Evolutionary conservation across 2,329 filamentous ascomycete genomes (phyloP), one percentile per base, ranked within the genome.

Genomic region (Gnomoniopsis sp.): DNA sequence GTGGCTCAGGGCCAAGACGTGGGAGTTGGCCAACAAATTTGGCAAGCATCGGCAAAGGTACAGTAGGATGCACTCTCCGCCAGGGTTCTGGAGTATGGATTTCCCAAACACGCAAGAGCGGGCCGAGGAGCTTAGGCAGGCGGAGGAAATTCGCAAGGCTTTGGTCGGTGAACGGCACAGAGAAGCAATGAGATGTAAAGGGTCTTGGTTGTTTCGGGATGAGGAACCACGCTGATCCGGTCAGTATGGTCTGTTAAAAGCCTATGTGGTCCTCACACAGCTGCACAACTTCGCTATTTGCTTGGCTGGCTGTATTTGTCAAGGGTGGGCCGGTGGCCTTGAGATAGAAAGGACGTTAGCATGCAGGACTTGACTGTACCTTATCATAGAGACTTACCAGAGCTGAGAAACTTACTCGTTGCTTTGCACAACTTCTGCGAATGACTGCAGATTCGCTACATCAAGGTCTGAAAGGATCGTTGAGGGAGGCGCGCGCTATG

Each of bases 21-120:
- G 85, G 68, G 79, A 87, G 51, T 76, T 96, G 63, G 89, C 93
- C 1, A 87, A 93, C 67, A 82, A 84, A 62, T 86, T 85, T 70
- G 92, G 92, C 6, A 91, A 82, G 69, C 93, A 97, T 72, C 82
- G 89, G 57, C 84, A 93, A 65, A 81, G 86, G 30, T 92, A 88
- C 71, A 83, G 87, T 60, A 83, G 91, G 53, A 81, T 84, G 62
- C 79, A 77, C 48, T 91, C 89, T 11, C 93, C 95, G 14, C 91
- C 91, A 1, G 93, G 92, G 0, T 98, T 91, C 70, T 99, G 95
- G 95, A 82, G 90, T 55, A 83, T 88, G 1, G 93, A 96, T 65
- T 96, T 99, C 70, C 93, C 93, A 1, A 86, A 78, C 26, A 97
- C 95, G 1, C 95, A 98, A 70, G 90, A 97, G 72, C 74, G 87